Base-by-base conservation (phyloP, 2,329 filamentous ascomycete genomes). In the Hymenoscyphus linearis region DNA sequence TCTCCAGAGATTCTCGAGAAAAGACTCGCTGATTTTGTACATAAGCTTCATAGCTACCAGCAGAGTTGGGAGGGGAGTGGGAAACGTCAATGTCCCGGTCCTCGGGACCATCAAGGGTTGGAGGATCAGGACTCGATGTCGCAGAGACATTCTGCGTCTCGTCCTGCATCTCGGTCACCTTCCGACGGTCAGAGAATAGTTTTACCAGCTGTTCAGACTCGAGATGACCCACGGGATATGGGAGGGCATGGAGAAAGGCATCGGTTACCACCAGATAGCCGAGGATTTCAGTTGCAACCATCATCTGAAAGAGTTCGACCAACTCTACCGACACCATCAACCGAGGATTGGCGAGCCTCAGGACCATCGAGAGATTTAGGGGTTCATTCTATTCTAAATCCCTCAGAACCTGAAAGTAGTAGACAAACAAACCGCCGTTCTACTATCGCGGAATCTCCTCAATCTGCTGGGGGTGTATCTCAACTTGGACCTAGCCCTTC, bases 111-210 rank as follows among this genome's bases (percentile, higher is more conserved):
- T 73, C 76, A 75, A 75, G 74, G 76, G 74, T 77, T 75, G 79
- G 81, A 82, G 79, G 82, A 83, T 76, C 79, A 79, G 80, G 77
- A 77, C 78, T 81, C 82, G 78, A 87, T 87, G 85, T 85, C 83
- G 78, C 82, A 85, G 79, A 81, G 79, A 77, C 80, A 78, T 71
- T 75, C 79, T 79, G 78, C 77, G 75, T 77, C 81, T 81, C 79
- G 76, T 74, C 79, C 82, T 79, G 75, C 77, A 73, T 81, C 82
- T 76, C 80, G 77, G 63, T 72, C 72, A 66, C 67, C 72, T 64
- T 53, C 68, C 65, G 71, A 73, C 68, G 69, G 67, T 67, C 68
- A 70, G 64, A 70, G 66, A 63, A 68, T 71, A 57, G 66, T 67
- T 63, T 64, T 72, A 54, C 70, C 71, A 62, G 69, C 72, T 53